phyloP scores from a whole-genome alignment of 306 rosid genomes.

The Vigna nakashimae region DNA sequence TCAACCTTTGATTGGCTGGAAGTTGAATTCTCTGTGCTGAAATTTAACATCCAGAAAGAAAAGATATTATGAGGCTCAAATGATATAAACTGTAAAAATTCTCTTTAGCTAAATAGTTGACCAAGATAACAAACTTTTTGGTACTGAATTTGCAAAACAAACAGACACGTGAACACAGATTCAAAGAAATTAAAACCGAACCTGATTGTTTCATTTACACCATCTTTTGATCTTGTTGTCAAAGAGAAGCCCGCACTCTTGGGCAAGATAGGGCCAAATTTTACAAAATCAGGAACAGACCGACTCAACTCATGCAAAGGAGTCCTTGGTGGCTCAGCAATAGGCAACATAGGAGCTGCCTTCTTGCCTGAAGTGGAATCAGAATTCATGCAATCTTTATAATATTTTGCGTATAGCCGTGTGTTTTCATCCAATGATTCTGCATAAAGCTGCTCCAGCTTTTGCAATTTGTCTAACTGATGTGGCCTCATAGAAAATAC shows the following conservation, averaged over 20 bases:
- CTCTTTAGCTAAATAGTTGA: not conserved
- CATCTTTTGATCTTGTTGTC: slow-evolving; percentile 55
- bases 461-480: slow-evolving; percentile 71
- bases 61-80: slow-evolving; percentile 36
- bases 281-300: slow-evolving; percentile 84
- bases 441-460: slow-evolving; percentile 84
- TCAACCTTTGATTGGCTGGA: slow-evolving; percentile 52
- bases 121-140: slow-evolving; percentile 2
- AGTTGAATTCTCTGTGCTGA: slow-evolving; percentile 54
- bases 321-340: slow-evolving; percentile 97
- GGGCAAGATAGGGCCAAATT: slow-evolving; percentile 95
- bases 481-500: slow-evolving; percentile 75
- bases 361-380: slow-evolving; percentile 71
- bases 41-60: slow-evolving; percentile 42
- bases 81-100: slow-evolving; percentile 15
- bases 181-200: slow-evolving; percentile 45
- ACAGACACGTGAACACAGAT: not conserved
- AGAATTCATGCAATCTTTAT: slow-evolving; percentile 71
- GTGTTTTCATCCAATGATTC: slow-evolving; percentile 85
- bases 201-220: slow-evolving; percentile 64
- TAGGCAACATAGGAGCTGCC: slow-evolving; percentile 83
- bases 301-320: slow-evolving; percentile 89
- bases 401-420: slow-evolving; percentile 77
- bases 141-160: slow-evolving; percentile 8
- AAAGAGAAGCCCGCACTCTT: slow-evolving; percentile 86